Conservation (phyloP, 768 basidiomycete species). For the Naganishia vishniacii region DNA sequence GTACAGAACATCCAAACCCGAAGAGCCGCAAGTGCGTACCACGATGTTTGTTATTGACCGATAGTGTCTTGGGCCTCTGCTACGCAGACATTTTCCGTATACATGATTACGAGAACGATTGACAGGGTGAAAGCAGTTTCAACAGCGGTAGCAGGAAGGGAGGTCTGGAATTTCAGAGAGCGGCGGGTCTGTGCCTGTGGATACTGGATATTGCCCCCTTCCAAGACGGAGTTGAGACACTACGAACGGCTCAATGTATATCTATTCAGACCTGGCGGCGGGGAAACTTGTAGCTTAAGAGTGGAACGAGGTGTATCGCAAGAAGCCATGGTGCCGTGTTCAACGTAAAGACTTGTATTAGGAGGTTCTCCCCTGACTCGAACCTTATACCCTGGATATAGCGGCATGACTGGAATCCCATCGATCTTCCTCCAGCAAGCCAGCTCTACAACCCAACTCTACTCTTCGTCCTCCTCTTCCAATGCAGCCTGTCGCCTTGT, state of each 20-base stretch:
- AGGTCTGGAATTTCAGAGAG: background rate
- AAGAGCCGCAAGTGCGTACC: too few relatives aligned
- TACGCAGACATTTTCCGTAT: slow-evolving; percentile 23
- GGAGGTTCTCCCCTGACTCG: too few relatives aligned
- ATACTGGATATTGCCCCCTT: slow-evolving; percentile 29
- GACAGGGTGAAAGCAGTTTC: slow-evolving; percentile 23
- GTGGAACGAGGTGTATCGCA: background rate
- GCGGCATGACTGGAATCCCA: too few relatives aligned
- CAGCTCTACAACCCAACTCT: background rate
- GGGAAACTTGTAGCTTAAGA: slow-evolving; percentile 10
- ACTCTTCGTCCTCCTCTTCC: slow-evolving; percentile 16
- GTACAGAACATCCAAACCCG: too few relatives aligned
- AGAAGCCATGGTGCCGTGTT: too few relatives aligned
- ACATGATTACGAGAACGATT: slow-evolving; percentile 15
- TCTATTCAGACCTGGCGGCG: slow-evolving; percentile 28
- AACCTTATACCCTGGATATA: too few relatives aligned
- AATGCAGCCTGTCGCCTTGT: slow-evolving; percentile 13
- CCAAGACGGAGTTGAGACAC: slow-evolving; percentile 25
- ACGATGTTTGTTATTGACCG: background rate
- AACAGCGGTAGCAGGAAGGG: slow-evolving; percentile 22
- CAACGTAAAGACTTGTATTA: too few relatives aligned
- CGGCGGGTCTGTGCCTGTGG: slow-evolving; percentile 27
- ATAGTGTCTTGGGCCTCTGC: background rate
- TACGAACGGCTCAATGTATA: slow-evolving; percentile 26
- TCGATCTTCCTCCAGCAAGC: too few relatives aligned